A percentile compares a stretch with the other conserved stretches of the same genome.
phyloP scores from a whole-genome alignment of 2,329 filamentous ascomycete genomes.

The Emergomyces pasteurianus region DNA sequence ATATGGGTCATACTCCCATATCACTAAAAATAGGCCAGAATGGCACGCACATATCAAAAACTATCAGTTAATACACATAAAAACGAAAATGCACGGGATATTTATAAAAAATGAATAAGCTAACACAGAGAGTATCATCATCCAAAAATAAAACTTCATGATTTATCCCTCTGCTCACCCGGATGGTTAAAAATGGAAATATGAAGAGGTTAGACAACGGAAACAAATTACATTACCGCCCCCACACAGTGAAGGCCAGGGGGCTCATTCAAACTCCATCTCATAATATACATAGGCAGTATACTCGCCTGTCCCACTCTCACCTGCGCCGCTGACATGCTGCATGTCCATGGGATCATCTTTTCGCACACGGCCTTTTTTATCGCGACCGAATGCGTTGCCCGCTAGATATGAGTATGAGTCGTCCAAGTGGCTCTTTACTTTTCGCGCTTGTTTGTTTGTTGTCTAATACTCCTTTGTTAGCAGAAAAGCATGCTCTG shows the following conservation, averaged over 20 bases:
- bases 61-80: neutral
- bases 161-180: neutral
- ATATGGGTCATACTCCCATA: too few relatives aligned
- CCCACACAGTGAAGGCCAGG: neutral
- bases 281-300: slow-evolving; percentile 96
- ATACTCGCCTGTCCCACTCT: slow-evolving; percentile 61
- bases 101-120: neutral
- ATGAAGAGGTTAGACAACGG: neutral
- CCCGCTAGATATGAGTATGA: slow-evolving; percentile 86
- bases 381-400: slow-evolving; percentile 87
- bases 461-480: slow-evolving; percentile 49
- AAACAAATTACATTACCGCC: neutral
- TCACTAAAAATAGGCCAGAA: neutral
- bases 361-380: slow-evolving; percentile 81
- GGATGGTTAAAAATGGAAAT: neutral
- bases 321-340: slow-evolving; percentile 41
- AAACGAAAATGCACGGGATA: neutral
- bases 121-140: neutral
- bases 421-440: slow-evolving; percentile 65
- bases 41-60: neutral
- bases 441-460: slow-evolving; percentile 68
- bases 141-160: neutral
- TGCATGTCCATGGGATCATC: slow-evolving; percentile 87
- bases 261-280: slow-evolving; percentile 56
- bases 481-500: neutral